Evolutionary conservation across 1,284 basidiomycete genomes (phyloP), one percentile per base, ranked within the genome.

Genomic region (Cerrena zonata): DNA sequence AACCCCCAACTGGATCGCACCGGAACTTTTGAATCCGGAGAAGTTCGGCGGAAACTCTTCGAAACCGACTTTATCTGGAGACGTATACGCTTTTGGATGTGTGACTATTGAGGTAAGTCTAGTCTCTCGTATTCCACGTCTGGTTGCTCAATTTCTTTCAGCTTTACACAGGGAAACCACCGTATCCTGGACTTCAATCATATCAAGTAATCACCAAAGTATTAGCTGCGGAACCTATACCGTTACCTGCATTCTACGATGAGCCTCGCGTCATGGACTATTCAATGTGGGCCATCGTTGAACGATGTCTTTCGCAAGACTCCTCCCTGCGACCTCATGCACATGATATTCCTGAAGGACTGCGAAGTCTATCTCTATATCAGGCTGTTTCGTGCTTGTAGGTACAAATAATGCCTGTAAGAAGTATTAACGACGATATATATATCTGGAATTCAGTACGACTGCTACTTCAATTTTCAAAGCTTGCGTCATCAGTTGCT

Each of bases 1-100:
- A 11, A 38, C 12, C 15, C n/a, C 22, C 15, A 18, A n/a, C 12
- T 52, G 46, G 45, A 45, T 52, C 19, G 50, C 50, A n/a, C 50
- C 50, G 2, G 50, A 52, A 27, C 24, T 52, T 10, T 30, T 52
- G 4, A 18, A 22, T 34, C 50, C 50, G 3, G 50, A 52, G 19
- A 5, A 39, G 38, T 52, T 37, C 23, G 39, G 39, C 2, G 2
- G 22, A 3, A 7, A 38, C 12, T 36, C 50, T 15, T 48, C 46
- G 7, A 11, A 40, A 11, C 41, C 48, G 13, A 49, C 48, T 3
- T 27, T 40, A 12, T 19, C 41, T 19, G 27, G 39, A n/a, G 48
- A 49, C 25, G 26, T 44, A 10, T 49, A 49, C 25, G 38, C 48
- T 15, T 49, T 43, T 19, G 48, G 38, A 7, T 49, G 48, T 30